Conservation (phyloP, 225 moss, liverwort and hornwort genomes). For the Antitrichia curtipendula region DNA sequence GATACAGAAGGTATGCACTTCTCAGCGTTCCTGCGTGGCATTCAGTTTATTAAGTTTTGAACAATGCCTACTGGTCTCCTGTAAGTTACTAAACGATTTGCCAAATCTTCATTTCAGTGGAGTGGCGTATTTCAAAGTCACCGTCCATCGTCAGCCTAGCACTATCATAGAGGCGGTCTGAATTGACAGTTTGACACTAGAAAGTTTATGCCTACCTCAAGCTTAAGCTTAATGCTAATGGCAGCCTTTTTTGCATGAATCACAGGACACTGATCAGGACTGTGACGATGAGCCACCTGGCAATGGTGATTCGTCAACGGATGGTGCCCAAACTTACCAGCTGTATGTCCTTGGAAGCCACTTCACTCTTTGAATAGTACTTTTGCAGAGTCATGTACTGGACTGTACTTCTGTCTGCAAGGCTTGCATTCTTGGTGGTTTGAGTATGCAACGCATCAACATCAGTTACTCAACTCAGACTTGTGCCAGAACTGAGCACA, state of each 20-base stretch:
- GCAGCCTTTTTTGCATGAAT: background rate
- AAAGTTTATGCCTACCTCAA: background rate
- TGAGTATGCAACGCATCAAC: background rate
- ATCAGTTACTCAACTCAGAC: background rate
- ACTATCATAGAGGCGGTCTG: background rate
- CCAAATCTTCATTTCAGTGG: background rate
- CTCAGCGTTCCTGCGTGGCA: background rate
- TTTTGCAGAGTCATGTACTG: background rate
- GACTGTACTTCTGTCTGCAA: background rate
- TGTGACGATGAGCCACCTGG: background rate
- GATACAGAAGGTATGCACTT: background rate
- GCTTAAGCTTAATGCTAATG: background rate
- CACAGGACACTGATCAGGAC: background rate
- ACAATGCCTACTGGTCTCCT: background rate
- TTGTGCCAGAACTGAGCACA: background rate
- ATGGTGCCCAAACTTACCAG: background rate
- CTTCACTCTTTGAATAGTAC: background rate
- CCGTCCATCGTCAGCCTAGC: background rate
- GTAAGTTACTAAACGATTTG: background rate
- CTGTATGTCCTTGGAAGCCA: background rate
- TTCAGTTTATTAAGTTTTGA: background rate
- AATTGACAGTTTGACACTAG: background rate
- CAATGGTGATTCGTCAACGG: background rate
- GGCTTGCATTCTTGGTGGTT: background rate
- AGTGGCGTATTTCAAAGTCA: background rate